These are phyloP conservation scores for Picea abies DNA, from an alignment of 83 land plant species.

Conservation along the genomic window DNA sequence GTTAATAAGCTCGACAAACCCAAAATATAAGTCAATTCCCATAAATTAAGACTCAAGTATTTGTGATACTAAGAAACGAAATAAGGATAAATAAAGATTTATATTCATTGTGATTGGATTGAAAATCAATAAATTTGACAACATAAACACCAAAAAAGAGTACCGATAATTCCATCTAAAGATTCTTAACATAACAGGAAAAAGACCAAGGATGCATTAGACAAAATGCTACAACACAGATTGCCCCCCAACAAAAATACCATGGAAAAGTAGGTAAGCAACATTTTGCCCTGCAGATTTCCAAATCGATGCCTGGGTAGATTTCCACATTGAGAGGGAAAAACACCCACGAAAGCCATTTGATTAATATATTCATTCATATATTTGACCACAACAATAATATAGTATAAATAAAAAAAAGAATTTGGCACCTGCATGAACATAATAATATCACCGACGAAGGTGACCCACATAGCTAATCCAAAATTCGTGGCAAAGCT, in stretches of 20 bases:
- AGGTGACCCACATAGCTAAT: conserved; percentile 89
- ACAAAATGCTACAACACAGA: conserved; percentile 56
- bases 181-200: conserved; percentile 47
- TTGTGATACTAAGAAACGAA: no score
- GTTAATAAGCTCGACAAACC: conserved; percentile 21
- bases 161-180: conserved; percentile 54
- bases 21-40: no score
- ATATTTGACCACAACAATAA: neutral
- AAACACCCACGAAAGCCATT: neutral
- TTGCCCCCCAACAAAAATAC: conserved; percentile 45
- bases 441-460: conserved; percentile 97
- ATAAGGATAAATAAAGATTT: no score
- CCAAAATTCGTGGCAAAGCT: conserved; percentile 70
- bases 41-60: no score
- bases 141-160: no score
- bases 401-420: neutral
- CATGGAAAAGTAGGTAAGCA: conserved; percentile 80
- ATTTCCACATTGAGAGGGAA: conserved; percentile 37
- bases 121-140: no score
- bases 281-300: conserved; percentile 86
- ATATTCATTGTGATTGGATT: no score
- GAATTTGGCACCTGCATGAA: conserved; percentile 56
- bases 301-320: conserved; percentile 92
- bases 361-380: neutral
- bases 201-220: conserved; percentile 74